Conservation (phyloP, 306 rosid species). For the Alnus glutinosa region DNA sequence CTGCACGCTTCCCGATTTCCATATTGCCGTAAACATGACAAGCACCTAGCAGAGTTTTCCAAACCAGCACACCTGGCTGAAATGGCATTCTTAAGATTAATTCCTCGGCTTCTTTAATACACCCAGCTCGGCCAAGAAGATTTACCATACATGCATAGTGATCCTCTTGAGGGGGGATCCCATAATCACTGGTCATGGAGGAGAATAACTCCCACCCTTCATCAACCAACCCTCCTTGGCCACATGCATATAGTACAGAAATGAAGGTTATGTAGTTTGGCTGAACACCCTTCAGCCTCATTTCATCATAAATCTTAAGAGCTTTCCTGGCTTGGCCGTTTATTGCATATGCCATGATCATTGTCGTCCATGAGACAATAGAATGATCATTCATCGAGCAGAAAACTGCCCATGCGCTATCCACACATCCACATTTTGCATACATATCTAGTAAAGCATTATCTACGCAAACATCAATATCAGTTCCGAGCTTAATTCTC, state of each 20-base stretch:
- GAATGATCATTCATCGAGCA: constrained; percentile 50
- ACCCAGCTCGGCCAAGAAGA: constrained; percentile 68
- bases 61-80: constrained; percentile 55
- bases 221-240: constrained; percentile 64
- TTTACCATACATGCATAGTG: constrained; percentile 78
- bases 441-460: constrained; percentile 85
- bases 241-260: constrained; percentile 78
- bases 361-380: constrained; percentile 73
- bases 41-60: constrained; percentile 84
- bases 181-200: constrained; percentile 54
- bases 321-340: constrained; percentile 69
- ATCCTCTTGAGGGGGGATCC: constrained; percentile 66
- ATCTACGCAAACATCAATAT: constrained; percentile 69
- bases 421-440: constrained; percentile 79
- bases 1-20: constrained; percentile 63
- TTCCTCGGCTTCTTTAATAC: constrained; percentile 64
- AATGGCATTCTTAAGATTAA: constrained; percentile 59
- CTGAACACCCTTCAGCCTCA: constrained; percentile 45
- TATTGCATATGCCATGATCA: constrained; percentile 79
- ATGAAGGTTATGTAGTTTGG: constrained; percentile 73
- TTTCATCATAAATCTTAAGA: constrained; percentile 57
- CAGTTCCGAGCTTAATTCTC: constrained; percentile 63
- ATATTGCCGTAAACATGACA: constrained; percentile 63
- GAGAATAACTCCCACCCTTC: constrained; percentile 62
- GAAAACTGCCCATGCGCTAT: constrained; percentile 45